A percentile compares a stretch with the other conserved stretches of the same genome.
phyloP scores from a whole-genome alignment of 1,284 basidiomycete genomes.

The Microbotryum saponariae region DNA sequence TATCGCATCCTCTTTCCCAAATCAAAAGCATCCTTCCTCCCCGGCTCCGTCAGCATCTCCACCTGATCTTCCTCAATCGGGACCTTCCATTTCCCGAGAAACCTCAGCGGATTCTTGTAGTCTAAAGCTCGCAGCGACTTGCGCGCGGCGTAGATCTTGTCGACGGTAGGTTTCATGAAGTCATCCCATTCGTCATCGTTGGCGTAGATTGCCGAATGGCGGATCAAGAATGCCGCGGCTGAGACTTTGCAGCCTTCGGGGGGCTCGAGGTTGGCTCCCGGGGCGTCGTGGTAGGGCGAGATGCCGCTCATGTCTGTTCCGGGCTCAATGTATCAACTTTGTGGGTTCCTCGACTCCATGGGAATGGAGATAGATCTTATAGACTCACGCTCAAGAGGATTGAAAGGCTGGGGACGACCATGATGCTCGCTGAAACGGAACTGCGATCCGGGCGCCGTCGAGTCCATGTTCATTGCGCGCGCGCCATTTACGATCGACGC shows the following conservation, averaged over 20 bases:
- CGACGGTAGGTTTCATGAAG: conserved; percentile 44
- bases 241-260: conserved; percentile 33
- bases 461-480: no score
- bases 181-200: conserved; percentile 46
- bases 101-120: conserved; percentile 36
- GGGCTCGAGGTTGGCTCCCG: conserved; percentile 25
- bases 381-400: conserved; percentile 18
- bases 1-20: conserved; percentile 41
- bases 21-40: conserved; percentile 40
- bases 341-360: no score
- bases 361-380: not conserved
- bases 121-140: conserved; percentile 24
- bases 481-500: no score
- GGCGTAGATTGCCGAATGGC: conserved; percentile 43
- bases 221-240: conserved; percentile 33
- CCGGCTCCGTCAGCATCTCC: conserved; percentile 54
- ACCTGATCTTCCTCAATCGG: conserved; percentile 59
- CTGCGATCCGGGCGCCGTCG: no score
- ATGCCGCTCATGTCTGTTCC: conserved; percentile 27
- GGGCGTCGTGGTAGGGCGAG: conserved; percentile 35
- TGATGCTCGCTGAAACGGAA: no score
- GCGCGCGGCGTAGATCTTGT: conserved; percentile 35
- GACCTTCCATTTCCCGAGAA: conserved; percentile 42
- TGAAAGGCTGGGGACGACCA: conserved; percentile 1
- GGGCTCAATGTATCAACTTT: not conserved